A percentile compares a stretch with the other conserved stretches of the same genome.
Conservation (phyloP, 2,329 filamentous ascomycete genomes). For the Aspergillus carbonarius region DNA sequence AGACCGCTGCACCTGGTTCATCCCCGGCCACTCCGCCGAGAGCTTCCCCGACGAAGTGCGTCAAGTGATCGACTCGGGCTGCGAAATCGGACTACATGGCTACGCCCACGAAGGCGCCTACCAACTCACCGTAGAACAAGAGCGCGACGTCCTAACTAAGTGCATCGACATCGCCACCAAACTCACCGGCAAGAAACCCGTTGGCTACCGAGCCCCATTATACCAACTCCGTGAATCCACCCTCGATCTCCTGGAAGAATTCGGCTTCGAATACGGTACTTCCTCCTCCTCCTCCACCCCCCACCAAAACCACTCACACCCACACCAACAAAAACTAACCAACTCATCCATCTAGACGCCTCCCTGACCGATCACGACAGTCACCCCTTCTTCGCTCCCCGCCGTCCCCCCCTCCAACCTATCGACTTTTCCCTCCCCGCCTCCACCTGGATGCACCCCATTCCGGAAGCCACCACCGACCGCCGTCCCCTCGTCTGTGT, state of each 20-base stretch:
- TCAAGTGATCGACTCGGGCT: slow-evolving; percentile 53
- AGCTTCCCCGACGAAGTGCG: slow-evolving; percentile 55
- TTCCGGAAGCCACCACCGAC: slow-evolving; percentile 25
- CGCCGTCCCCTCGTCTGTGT: slow-evolving; percentile 41
- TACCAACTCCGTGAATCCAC: slow-evolving; percentile 43
- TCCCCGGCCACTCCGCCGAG: slow-evolving; percentile 60
- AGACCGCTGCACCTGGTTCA: slow-evolving; percentile 59
- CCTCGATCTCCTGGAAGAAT: slow-evolving; percentile 41
- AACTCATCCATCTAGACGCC: slow-evolving; percentile 29
- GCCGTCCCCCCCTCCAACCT: slow-evolving; percentile 34
- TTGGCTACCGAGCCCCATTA: slow-evolving; percentile 39
- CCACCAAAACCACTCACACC: neutral
- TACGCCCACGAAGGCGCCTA: slow-evolving; percentile 71
- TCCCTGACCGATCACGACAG: slow-evolving; percentile 46
- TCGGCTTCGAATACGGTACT: slow-evolving; percentile 43
- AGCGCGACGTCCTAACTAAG: slow-evolving; percentile 71
- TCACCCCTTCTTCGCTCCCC: slow-evolving; percentile 42
- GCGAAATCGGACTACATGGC: slow-evolving; percentile 55
- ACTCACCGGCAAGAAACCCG: slow-evolving; percentile 68
- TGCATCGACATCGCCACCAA: slow-evolving; percentile 70
- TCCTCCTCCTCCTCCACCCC: neutral
- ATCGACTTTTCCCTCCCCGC: slow-evolving; percentile 46
- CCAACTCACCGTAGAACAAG: slow-evolving; percentile 69
- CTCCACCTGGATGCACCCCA: slow-evolving; percentile 47
- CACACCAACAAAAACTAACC: neutral